phyloP scores from a whole-genome alignment of 768 basidiomycete genomes.

The Lentinula raphanica region DNA sequence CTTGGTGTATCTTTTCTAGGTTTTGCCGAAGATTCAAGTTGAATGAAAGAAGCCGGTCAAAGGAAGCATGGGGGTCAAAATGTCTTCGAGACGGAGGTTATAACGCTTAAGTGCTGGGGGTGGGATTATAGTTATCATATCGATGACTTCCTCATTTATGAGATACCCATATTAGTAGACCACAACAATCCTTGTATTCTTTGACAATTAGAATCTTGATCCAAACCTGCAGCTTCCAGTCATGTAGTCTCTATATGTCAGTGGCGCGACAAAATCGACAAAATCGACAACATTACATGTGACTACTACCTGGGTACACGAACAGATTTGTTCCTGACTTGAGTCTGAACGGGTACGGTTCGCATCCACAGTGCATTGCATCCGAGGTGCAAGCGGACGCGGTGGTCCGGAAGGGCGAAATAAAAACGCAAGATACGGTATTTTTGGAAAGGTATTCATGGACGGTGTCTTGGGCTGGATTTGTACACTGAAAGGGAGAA shows the following conservation, averaged over 20 bases:
- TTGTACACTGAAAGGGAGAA: not conserved
- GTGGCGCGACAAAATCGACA: not conserved
- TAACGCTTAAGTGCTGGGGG: not conserved
- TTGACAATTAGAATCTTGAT: not conserved
- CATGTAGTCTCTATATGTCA: not conserved
- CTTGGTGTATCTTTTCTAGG: not conserved
- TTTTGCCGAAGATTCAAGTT: not conserved
- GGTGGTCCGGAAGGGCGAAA: not conserved
- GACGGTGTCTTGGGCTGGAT: not conserved
- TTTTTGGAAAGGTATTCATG: not conserved
- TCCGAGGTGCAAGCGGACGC: not conserved
- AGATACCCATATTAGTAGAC: not conserved
- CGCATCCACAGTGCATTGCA: not conserved
- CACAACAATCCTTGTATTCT: not conserved
- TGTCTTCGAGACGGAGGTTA: not conserved
- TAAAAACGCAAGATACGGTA: not conserved
- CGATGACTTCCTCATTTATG: constrained; percentile 15
- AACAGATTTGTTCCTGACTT: not conserved
- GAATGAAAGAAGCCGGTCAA: not conserved
- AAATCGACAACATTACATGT: not conserved
- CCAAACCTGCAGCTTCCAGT: not conserved
- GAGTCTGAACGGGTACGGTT: not conserved
- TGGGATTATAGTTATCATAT: not conserved
- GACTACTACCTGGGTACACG: not conserved
- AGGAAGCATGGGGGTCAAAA: not conserved